phyloP scores from a whole-genome alignment of 2,329 filamentous ascomycete genomes.

The Ophiostoma sp. region DNA sequence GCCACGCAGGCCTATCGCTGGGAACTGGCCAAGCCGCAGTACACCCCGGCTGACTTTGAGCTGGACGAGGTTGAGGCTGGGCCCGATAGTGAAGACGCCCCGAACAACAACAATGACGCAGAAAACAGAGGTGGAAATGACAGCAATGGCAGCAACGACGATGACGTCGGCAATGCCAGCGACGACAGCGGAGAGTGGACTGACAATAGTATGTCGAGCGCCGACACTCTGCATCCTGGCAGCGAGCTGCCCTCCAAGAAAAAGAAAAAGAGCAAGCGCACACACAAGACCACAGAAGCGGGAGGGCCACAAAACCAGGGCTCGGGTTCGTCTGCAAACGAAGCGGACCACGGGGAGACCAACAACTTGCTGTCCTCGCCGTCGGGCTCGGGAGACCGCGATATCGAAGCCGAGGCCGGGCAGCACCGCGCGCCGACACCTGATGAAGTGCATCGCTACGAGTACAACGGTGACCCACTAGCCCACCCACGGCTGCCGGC shows the following conservation, averaged over 20 bases:
- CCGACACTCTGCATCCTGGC: background rate
- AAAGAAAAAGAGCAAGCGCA: background rate
- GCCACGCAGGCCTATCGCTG: background rate
- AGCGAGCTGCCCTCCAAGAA: background rate
- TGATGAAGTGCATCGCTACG: background rate
- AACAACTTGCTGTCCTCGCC: background rate
- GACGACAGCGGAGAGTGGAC: background rate
- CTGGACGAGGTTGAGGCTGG: background rate
- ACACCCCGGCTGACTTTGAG: slow-evolving; percentile 20
- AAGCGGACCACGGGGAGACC: background rate
- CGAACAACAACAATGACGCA: background rate
- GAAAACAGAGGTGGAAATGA: background rate
- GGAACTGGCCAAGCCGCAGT: slow-evolving; percentile 8
- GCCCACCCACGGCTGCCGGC: background rate
- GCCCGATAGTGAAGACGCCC: no score
- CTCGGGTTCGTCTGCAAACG: background rate
- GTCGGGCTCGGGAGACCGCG: background rate
- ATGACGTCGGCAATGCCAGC: no score
- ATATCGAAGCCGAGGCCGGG: slow-evolving; percentile 6
- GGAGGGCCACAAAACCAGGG: no score
- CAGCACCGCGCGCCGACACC: background rate
- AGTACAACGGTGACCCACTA: slow-evolving; percentile 18
- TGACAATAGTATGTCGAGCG: background rate
- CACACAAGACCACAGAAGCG: background rate
- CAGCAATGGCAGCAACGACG: background rate